Evolutionary conservation across 2,329 filamentous ascomycete species (phyloP).

Genomic region (Trichoderma koningii): DNA sequence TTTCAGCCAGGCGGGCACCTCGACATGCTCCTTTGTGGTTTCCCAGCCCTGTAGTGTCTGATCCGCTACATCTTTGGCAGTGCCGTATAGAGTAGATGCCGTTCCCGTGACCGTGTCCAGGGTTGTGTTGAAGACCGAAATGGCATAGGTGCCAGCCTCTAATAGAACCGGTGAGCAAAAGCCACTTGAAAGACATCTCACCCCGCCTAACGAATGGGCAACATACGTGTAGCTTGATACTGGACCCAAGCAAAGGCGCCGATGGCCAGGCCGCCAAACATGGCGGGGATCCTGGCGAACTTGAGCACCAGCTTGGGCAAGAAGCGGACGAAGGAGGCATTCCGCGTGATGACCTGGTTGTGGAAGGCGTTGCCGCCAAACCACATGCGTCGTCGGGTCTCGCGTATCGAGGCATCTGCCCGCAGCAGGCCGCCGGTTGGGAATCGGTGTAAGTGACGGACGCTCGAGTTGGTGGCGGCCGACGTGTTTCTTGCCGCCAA

Average conservation of each 20-base stretch:
- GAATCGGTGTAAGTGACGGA: constrained; percentile 67
- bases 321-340: constrained; percentile 64
- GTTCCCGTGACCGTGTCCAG: constrained; percentile 70
- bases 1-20: constrained; percentile 74
- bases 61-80: constrained; percentile 72
- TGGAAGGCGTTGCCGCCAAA: constrained; percentile 82
- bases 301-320: constrained; percentile 90
- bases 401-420: constrained; percentile 63
- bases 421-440: constrained; percentile 70
- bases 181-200: neutral
- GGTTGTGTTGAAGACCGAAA: constrained; percentile 72
- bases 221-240: constrained; percentile 87
- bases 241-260: constrained; percentile 90
- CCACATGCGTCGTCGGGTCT: constrained; percentile 68
- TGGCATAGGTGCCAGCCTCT: constrained; percentile 53
- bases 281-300: constrained; percentile 81
- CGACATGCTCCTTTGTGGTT: constrained; percentile 76
- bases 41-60: constrained; percentile 82
- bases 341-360: constrained; percentile 68
- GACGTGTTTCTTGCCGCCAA: constrained; percentile 56
- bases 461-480: constrained; percentile 44
- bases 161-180: constrained; percentile 32
- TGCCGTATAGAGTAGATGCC: constrained; percentile 69
- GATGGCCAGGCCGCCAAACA: constrained; percentile 86
- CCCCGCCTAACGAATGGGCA: neutral